These are phyloP conservation scores for Fusarium brachygibbosum DNA, from an alignment of 2,329 filamentous ascomycete species.

Conservation along the genomic window DNA sequence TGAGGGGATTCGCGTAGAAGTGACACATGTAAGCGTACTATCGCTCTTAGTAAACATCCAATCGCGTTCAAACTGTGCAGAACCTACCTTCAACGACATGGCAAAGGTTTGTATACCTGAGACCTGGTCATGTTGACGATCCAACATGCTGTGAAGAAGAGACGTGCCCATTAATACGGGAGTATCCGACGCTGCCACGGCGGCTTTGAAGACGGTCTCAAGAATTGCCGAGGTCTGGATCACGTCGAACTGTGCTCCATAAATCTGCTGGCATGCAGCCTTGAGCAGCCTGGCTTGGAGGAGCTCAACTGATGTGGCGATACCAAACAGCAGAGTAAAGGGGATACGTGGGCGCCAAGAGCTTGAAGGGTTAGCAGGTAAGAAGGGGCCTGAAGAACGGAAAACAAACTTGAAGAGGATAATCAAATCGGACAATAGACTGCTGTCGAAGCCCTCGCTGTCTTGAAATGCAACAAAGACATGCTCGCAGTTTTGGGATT, in stretches of 20 bases:
- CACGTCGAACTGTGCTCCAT: conserved; percentile 82
- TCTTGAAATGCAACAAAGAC: conserved; percentile 83
- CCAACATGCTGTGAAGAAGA: conserved; percentile 73
- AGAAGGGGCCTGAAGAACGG: not conserved
- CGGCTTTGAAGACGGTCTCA: conserved; percentile 77
- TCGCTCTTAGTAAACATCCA: conserved; percentile 21
- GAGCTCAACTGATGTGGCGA: conserved; percentile 85
- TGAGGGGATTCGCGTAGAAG: conserved; percentile 83
- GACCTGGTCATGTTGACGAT: conserved; percentile 81
- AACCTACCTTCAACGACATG: conserved; percentile 73
- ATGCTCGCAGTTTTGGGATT: conserved; percentile 65
- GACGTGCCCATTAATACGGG: conserved; percentile 73
- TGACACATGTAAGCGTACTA: conserved; percentile 89
- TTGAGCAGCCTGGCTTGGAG: conserved; percentile 81
- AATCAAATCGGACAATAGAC: conserved; percentile 78
- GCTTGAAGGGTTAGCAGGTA: conserved; percentile 53
- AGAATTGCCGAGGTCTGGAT: conserved; percentile 79
- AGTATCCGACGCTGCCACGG: conserved; percentile 70
- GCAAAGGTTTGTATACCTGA: conserved; percentile 81
- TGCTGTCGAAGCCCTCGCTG: conserved; percentile 83
- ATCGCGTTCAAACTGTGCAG: not conserved
- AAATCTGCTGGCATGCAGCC: conserved; percentile 74
- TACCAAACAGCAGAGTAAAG: conserved; percentile 81
- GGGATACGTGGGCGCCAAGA: conserved; percentile 81
- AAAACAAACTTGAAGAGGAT: conserved; percentile 73